Base-by-base conservation (phyloP, 2,329 filamentous ascomycete genomes). In the Botrytis elliptica region DNA sequence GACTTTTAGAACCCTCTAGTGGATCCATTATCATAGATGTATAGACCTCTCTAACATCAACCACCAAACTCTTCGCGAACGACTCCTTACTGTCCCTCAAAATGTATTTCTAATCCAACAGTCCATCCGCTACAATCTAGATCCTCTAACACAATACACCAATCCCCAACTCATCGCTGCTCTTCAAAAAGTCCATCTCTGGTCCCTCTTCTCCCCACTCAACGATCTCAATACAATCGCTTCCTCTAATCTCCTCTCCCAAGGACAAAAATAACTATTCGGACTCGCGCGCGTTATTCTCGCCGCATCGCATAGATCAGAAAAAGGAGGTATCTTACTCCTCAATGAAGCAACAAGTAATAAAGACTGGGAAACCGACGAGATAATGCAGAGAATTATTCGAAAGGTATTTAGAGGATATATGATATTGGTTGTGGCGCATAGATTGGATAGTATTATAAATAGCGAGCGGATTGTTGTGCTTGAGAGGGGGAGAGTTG, bases 351-450 rank as follows among this genome's bases (percentile, higher is more conserved):
- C 20, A 22, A 36, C 33, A 18, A 60, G 57, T 22, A 60, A 36
- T 14, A 36, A 22, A 4, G 33, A 60, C 36, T 33, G 57, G 33
- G 84, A 86, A 73, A 89, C 88, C 64, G 88, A 90, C 72, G 82
- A 84, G 57, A 80, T 85, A 16, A 87, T 90, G 80, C 86, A 89
- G 77, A 81, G 83, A 10, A 82, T 90, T 44, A 85, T 91, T 73
- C 83, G 85, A 3, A 82, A 84, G 46, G 83, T 84, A 38, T 90
- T 91, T 78, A 80, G 80, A 5, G 83, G 82, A 6, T 86, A 88
- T 77, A 91, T 89, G 2, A 85, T 91, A 33, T 77, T 84, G 25
- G 79, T 79, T 0, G 79, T 84, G 3, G 81, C 80, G 33, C 82
- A 84, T 75, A 75, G 80, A 7, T 76, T 84, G 52, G 76, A 82